Evolutionary conservation across 2,329 filamentous ascomycete genomes (phyloP).

Genomic region (Lecanicillium sp.): DNA sequence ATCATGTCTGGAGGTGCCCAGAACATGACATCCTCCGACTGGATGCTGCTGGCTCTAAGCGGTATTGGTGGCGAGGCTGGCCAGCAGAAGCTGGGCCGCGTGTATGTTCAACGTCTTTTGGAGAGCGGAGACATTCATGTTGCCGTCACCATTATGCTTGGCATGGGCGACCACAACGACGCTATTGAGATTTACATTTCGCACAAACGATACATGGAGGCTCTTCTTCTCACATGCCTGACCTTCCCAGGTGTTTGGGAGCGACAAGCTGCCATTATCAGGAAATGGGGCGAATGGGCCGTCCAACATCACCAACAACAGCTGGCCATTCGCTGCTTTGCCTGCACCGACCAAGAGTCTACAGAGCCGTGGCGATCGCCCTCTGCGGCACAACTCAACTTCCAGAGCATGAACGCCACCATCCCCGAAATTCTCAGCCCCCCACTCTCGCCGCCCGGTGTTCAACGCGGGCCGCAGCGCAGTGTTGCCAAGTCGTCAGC

Average conservation of each 20-base stretch:
- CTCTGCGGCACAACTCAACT: slow-evolving; percentile 58
- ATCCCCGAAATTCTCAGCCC: slow-evolving; percentile 62
- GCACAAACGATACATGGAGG: slow-evolving; percentile 87
- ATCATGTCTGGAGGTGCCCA: slow-evolving; percentile 74
- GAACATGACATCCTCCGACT: slow-evolving; percentile 88
- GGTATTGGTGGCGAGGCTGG: slow-evolving; percentile 71
- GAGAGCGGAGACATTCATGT: slow-evolving; percentile 88
- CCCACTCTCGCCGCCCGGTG: slow-evolving; percentile 65
- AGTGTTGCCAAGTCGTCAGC: slow-evolving; percentile 74
- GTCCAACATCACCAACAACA: slow-evolving; percentile 83
- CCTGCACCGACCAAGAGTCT: slow-evolving; percentile 80
- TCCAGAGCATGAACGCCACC: slow-evolving; percentile 46
- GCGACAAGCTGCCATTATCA: slow-evolving; percentile 77
- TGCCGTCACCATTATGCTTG: slow-evolving; percentile 86
- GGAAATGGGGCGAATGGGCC: slow-evolving; percentile 92
- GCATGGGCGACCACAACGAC: slow-evolving; percentile 86
- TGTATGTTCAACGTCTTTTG: slow-evolving; percentile 83
- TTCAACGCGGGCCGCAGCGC: slow-evolving; percentile 52
- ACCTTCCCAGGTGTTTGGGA: slow-evolving; percentile 84
- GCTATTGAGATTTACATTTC: slow-evolving; percentile 96
- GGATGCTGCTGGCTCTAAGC: slow-evolving; percentile 92
- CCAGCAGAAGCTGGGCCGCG: slow-evolving; percentile 83
- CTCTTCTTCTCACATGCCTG: slow-evolving; percentile 79
- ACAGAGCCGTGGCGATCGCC: slow-evolving; percentile 86
- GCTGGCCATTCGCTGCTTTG: slow-evolving; percentile 86